phyloP scores from a whole-genome alignment of 2,329 filamentous ascomycete genomes.

The Trichophyton benhamiae region DNA sequence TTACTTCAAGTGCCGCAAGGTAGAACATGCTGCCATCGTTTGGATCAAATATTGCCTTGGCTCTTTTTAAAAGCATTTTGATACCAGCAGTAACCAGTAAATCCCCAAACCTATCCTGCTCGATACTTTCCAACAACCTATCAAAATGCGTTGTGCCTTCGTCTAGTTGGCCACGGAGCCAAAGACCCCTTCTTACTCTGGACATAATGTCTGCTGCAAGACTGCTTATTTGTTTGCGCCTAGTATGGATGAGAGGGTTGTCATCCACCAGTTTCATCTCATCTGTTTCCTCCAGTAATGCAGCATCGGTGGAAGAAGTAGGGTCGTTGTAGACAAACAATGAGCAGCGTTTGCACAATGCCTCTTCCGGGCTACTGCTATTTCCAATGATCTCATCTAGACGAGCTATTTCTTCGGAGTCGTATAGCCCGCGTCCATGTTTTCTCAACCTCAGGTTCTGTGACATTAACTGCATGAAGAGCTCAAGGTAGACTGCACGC shows the following conservation, averaged over 20 bases:
- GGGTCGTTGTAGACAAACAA: slow-evolving; percentile 17
- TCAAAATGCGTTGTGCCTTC: slow-evolving; percentile 18
- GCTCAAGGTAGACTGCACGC: slow-evolving; percentile 42
- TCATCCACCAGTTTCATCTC: neutral
- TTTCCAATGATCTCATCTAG: slow-evolving; percentile 37
- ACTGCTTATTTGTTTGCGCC: slow-evolving; percentile 15
- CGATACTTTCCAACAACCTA: slow-evolving; percentile 19
- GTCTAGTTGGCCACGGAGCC: slow-evolving; percentile 20
- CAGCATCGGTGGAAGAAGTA: neutral
- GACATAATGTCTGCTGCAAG: slow-evolving; percentile 15
- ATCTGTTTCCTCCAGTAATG: neutral
- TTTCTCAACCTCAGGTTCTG: slow-evolving; percentile 35
- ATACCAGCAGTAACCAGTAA: slow-evolving; percentile 16
- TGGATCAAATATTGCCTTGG: slow-evolving; percentile 12
- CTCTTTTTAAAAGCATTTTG: slow-evolving; percentile 15
- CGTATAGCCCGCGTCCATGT: slow-evolving; percentile 17
- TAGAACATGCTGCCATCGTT: slow-evolving; percentile 25
- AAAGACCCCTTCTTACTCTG: slow-evolving; percentile 21
- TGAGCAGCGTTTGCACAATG: slow-evolving; percentile 39
- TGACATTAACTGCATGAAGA: slow-evolving; percentile 42
- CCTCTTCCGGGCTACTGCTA: slow-evolving; percentile 39
- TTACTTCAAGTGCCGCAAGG: slow-evolving; percentile 10
- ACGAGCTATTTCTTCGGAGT: slow-evolving; percentile 24
- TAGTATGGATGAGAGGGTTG: neutral
- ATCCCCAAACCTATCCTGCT: slow-evolving; percentile 22